Conservation (phyloP, 495 filamentous ascomycete species). For the Penicillium lividum region DNA sequence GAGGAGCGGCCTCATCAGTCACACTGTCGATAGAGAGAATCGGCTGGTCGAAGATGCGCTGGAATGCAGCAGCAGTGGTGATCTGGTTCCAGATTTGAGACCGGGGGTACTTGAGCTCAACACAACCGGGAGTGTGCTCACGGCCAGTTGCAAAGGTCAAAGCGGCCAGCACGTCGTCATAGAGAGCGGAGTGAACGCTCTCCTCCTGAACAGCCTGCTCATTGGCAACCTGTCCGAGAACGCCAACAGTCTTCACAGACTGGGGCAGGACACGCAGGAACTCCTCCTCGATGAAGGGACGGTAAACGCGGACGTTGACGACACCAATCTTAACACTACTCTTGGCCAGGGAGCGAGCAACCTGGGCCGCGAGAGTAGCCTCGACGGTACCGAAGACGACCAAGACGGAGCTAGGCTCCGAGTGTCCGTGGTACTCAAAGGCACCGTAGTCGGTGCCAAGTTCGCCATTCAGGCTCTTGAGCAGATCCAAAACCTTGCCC, state of each 20-base stretch:
- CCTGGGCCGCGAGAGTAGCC: slow-evolving; percentile 78
- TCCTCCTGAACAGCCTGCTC: slow-evolving; percentile 61
- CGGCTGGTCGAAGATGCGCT: slow-evolving; percentile 57
- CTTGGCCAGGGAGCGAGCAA: slow-evolving; percentile 70
- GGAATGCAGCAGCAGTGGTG: slow-evolving; percentile 68
- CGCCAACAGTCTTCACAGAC: slow-evolving; percentile 69
- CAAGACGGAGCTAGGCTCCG: slow-evolving; percentile 71
- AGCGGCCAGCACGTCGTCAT: slow-evolving; percentile 83
- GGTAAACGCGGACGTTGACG: slow-evolving; percentile 87
- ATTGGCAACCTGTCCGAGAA: slow-evolving; percentile 64
- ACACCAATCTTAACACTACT: slow-evolving; percentile 78
- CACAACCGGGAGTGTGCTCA: slow-evolving; percentile 57
- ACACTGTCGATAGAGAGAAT: slow-evolving; percentile 46
- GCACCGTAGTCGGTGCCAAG: slow-evolving; percentile 88
- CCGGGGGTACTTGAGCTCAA: slow-evolving; percentile 88
- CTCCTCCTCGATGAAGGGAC: slow-evolving; percentile 90
- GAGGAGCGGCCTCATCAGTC: slow-evolving; percentile 30
- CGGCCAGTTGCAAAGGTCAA: slow-evolving; percentile 73
- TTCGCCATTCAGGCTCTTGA: slow-evolving; percentile 85
- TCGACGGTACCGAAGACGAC: slow-evolving; percentile 93
- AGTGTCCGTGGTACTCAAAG: slow-evolving; percentile 94
- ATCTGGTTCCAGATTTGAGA: slow-evolving; percentile 80
- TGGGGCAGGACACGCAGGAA: slow-evolving; percentile 80
- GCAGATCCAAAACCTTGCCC: slow-evolving; percentile 70
- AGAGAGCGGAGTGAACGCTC: slow-evolving; percentile 77